Evolutionary conservation across 2,329 filamentous ascomycete genomes (phyloP).

Genomic region (Zasmidium citrigriseum): DNA sequence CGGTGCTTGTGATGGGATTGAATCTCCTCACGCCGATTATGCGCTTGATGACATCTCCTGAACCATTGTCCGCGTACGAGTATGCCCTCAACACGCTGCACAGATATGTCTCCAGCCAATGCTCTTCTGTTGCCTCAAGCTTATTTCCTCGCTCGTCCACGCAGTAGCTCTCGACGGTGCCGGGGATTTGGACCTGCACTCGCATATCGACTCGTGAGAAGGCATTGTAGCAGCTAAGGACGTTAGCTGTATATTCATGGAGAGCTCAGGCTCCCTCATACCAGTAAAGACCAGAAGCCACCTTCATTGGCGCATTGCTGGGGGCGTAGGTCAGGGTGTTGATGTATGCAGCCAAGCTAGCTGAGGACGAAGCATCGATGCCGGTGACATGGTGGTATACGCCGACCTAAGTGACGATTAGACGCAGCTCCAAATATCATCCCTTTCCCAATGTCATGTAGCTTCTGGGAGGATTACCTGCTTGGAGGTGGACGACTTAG

Average conservation of each 20-base stretch:
- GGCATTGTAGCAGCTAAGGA: slow-evolving; percentile 86
- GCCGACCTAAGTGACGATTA: no score
- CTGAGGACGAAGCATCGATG: slow-evolving; percentile 94
- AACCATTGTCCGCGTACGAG: slow-evolving; percentile 93
- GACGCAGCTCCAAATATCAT: slow-evolving; percentile 11
- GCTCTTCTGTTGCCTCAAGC: slow-evolving; percentile 84
- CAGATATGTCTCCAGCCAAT: slow-evolving; percentile 97
- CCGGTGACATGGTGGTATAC: slow-evolving; percentile 98
- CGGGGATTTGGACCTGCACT: slow-evolving; percentile 94
- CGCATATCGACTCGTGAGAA: slow-evolving; percentile 98
- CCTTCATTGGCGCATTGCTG: slow-evolving; percentile 80
- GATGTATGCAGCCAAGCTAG: slow-evolving; percentile 95
- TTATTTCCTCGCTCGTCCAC: slow-evolving; percentile 96
- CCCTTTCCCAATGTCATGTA: not conserved
- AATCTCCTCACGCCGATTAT: slow-evolving; percentile 96
- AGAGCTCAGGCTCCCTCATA: slow-evolving; percentile 45
- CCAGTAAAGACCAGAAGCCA: slow-evolving; percentile 94
- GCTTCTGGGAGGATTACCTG: slow-evolving; percentile 45
- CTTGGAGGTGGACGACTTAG: slow-evolving; percentile 54
- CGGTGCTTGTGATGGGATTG: slow-evolving; percentile 97
- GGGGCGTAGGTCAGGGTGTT: slow-evolving; percentile 94
- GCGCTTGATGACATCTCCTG: slow-evolving; percentile 90
- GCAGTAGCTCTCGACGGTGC: slow-evolving; percentile 94
- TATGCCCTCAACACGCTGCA: slow-evolving; percentile 94
- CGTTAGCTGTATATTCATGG: slow-evolving; percentile 25